phyloP scores from a whole-genome alignment of 768 basidiomycete genomes.

The Hygrophoropsis aurantiaca region DNA sequence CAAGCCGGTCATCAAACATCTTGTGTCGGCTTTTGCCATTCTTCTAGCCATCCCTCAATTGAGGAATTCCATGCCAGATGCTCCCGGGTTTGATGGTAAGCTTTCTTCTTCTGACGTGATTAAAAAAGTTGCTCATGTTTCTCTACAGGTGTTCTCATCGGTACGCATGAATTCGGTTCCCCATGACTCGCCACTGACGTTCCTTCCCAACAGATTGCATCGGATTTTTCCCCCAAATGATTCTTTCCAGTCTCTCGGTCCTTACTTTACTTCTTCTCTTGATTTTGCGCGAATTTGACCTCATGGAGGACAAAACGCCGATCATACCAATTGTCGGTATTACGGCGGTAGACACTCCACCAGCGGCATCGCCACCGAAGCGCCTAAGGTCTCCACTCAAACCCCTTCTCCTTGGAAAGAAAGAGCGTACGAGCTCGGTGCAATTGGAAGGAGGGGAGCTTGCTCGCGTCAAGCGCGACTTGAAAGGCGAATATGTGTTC shows the following conservation, averaged over 20 bases:
- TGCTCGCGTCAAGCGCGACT: slow-evolving; percentile 34
- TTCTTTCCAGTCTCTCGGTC: slow-evolving; percentile 40
- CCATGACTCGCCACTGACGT: neutral
- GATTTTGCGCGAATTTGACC: slow-evolving; percentile 37
- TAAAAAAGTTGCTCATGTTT: neutral
- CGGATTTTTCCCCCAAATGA: slow-evolving; percentile 61
- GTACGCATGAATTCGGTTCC: slow-evolving; percentile 23
- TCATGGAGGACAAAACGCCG: slow-evolving; percentile 1
- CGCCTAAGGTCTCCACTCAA: slow-evolving; percentile 9
- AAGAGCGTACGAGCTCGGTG: slow-evolving; percentile 28
- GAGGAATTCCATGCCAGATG: slow-evolving; percentile 57
- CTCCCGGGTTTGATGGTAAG: slow-evolving; percentile 48
- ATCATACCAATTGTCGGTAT: neutral
- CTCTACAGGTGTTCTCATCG: slow-evolving; percentile 44
- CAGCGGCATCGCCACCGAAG: neutral
- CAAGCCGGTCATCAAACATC: slow-evolving; percentile 34
- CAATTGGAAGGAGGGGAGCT: slow-evolving; percentile 40
- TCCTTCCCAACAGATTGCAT: slow-evolving; percentile 41
- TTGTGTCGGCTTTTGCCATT: slow-evolving; percentile 40
- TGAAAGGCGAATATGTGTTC: slow-evolving; percentile 42
- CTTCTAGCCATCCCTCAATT: slow-evolving; percentile 50
- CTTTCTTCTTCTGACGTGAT: slow-evolving; percentile 21
- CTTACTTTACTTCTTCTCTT: slow-evolving; percentile 43
- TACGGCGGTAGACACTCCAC: slow-evolving; percentile 6
- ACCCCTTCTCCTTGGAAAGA: slow-evolving; percentile 25